Base-by-base conservation (phyloP, 2,329 filamentous ascomycete genomes). In the Ascochyta fabae region DNA sequence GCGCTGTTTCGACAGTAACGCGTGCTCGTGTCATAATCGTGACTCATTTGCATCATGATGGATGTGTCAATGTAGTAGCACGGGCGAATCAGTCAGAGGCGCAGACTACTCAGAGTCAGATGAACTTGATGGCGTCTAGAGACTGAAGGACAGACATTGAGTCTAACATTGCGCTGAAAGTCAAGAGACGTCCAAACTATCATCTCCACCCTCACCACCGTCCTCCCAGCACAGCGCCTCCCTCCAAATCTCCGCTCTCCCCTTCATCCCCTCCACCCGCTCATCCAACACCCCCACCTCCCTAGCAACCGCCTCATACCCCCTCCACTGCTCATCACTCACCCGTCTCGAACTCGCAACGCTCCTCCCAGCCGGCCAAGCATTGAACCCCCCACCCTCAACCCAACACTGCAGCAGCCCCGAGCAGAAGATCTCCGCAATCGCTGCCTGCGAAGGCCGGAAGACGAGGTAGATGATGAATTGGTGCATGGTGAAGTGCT, bases 371-470 rank as follows among this genome's bases (percentile, higher is more conserved):
- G 71, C 69, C 0, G 61, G 66, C 59, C 64, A 70, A 22, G 62
- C 62, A 55, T 72, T 72, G 23, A 73, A 65, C 0, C 70, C 70
- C 1, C 64, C 69, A 4, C 67, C 70, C 12, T 69, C 62, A 0
- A 67, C 56, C 67, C 67, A 73, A 1, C 68, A 67, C 35, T 68
- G 62, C 27, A 72, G 49, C 19, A 73, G 24, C 1, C 59, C 68
- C 3, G 68, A 71, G 48, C 61, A 65, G 5, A 73, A 67, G 3
- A 73, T 71, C 46, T 73, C 71, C 9, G 67, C 69, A 1, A 73
- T 61, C 0, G 56, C 60, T 1, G 62, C 68, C 41, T 72, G 69
- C 3, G 42, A n/a, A 0, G 59, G 61, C 4, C 55, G 40, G 38
- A 69, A 70, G 7, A 73, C 64, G 8, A 72, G 60, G 27, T 66